phyloP scores from a whole-genome alignment of 352 stramenopile species.

The Pythium brachiatum region DNA sequence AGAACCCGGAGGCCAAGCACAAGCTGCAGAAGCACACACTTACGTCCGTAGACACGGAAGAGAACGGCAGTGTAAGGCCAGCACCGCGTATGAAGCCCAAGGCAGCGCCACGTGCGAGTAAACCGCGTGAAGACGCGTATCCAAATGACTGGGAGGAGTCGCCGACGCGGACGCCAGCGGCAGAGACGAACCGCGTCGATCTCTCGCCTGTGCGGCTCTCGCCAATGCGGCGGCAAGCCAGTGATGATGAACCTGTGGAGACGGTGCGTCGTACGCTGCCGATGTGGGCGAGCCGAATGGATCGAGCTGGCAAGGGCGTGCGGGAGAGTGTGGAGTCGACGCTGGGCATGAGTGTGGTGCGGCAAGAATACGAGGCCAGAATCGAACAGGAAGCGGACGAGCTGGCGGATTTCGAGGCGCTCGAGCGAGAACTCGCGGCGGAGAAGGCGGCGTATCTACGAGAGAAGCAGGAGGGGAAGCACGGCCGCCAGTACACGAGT shows the following conservation, averaged over 20 bases:
- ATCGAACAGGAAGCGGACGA: constrained; percentile 62
- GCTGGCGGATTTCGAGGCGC: constrained; percentile 76
- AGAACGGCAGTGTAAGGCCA: neutral
- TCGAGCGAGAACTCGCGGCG: constrained; percentile 59
- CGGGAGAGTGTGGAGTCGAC: constrained; percentile 53
- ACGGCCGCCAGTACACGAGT: neutral
- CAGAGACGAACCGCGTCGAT: neutral
- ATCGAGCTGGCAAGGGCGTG: neutral
- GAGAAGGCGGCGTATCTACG: constrained; percentile 59
- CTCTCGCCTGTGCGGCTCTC: constrained; percentile 17
- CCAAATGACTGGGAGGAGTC: neutral
- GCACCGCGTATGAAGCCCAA: neutral
- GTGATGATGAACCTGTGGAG: neutral
- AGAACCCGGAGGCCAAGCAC: constrained; percentile 42
- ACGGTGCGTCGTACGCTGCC: constrained; percentile 8
- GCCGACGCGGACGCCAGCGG: neutral
- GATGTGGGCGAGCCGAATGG: constrained; percentile 11
- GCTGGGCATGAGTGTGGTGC: constrained; percentile 50
- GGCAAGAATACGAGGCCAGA: constrained; percentile 55
- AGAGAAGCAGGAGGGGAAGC: constrained; percentile 29
- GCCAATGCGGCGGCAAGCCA: neutral
- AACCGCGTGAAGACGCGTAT: neutral
- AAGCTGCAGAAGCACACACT: constrained; percentile 66
- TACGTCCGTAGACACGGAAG: constrained; percentile 41
- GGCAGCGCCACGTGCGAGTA: neutral